Evolutionary conservation across 1,139 yeast genomes (phyloP).

Genomic region (Pichia sp.): DNA sequence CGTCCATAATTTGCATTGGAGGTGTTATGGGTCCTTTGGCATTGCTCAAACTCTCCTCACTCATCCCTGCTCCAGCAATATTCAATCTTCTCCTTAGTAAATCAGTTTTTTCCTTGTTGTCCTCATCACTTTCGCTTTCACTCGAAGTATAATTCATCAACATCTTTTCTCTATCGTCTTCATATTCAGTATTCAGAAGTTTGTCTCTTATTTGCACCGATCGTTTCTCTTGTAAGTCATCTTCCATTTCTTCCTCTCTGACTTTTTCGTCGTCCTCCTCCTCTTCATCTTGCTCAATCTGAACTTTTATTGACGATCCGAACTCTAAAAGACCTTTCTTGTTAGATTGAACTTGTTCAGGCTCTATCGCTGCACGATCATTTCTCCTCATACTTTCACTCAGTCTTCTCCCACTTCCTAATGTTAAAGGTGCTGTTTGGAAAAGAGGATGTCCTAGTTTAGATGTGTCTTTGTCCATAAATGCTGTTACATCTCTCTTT

Average conservation of each 20-base stretch:
- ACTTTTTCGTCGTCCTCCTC: background rate
- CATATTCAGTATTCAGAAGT: background rate
- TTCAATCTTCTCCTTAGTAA: slow-evolving; percentile 13
- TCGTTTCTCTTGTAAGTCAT: slow-evolving; percentile 14
- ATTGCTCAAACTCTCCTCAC: background rate
- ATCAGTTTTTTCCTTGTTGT: slow-evolving; percentile 4
- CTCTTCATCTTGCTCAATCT: slow-evolving; percentile 18
- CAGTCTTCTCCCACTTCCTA: slow-evolving; percentile 27
- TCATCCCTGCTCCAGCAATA: slow-evolving; percentile 2
- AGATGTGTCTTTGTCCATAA: background rate
- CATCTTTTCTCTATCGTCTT: slow-evolving; percentile 5
- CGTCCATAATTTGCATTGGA: slow-evolving; percentile 24
- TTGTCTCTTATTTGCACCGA: slow-evolving; percentile 4
- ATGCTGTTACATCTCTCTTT: background rate
- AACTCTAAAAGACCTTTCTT: slow-evolving; percentile 11
- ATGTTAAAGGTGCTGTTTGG: slow-evolving; percentile 28
- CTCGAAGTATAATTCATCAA: slow-evolving; percentile 19
- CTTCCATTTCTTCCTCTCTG: slow-evolving; percentile 2
- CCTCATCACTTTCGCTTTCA: slow-evolving; percentile 15
- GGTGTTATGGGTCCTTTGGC: slow-evolving; percentile 26
- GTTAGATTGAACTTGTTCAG: background rate
- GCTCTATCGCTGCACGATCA: background rate
- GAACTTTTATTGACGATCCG: slow-evolving; percentile 11
- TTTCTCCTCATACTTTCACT: background rate
- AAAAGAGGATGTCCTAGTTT: slow-evolving; percentile 22